Evolutionary conservation across 441 rosid genomes (phyloP).

Genomic region (Brassica balearica): DNA sequence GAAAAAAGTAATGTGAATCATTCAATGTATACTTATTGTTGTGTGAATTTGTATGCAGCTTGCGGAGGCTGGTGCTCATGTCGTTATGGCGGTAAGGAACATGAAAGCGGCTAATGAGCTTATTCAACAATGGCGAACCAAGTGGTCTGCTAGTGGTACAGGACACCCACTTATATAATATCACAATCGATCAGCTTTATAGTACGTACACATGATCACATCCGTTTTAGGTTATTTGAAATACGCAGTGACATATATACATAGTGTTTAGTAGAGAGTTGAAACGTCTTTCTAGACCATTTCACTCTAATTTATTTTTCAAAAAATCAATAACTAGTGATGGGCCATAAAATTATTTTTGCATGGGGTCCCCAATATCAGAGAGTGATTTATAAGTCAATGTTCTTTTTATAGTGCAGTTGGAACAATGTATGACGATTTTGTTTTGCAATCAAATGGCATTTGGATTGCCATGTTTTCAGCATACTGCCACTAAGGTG

Average conservation of each 20-base stretch:
- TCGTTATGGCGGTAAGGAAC: slow-evolving; percentile 87
- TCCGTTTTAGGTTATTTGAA: not conserved
- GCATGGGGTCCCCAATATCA: not conserved
- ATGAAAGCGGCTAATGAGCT: slow-evolving; percentile 64
- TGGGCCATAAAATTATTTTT: not conserved
- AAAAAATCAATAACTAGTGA: not conserved
- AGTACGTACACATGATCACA: not conserved
- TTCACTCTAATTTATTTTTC: not conserved
- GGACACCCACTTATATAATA: slow-evolving; percentile 54
- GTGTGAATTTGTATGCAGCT: slow-evolving; percentile 54
- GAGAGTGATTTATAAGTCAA: not conserved
- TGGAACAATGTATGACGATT: not conserved
- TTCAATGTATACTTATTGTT: not conserved
- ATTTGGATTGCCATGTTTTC: slow-evolving; percentile 1
- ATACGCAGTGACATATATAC: not conserved
- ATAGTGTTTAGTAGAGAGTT: not conserved
- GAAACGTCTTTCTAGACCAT: not conserved
- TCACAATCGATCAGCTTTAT: slow-evolving; percentile 26
- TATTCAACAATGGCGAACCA: slow-evolving; percentile 73
- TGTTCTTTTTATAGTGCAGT: not conserved
- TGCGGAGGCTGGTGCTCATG: slow-evolving; percentile 86
- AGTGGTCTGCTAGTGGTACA: slow-evolving; percentile 55
- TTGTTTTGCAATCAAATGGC: not conserved
- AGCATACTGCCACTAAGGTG: slow-evolving; percentile 20
- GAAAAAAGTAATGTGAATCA: not conserved